phyloP scores from a whole-genome alignment of 306 rosid species.

The Cucurbita argyrosperma region DNA sequence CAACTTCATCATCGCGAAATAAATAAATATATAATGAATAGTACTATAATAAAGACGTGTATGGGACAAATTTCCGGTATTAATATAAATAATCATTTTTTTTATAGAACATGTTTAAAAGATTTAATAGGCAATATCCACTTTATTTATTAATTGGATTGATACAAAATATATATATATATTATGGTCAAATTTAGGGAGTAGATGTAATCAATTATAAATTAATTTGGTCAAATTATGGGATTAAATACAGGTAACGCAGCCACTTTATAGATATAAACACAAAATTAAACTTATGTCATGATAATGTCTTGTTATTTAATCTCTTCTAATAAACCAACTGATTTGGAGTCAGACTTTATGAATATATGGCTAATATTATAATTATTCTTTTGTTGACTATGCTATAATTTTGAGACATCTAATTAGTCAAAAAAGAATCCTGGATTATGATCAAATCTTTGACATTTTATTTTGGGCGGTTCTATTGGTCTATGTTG shows the following conservation, averaged over 20 bases:
- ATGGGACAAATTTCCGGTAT: background rate
- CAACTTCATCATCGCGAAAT: background rate
- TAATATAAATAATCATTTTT: background rate
- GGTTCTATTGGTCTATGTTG: background rate
- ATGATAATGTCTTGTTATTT: background rate
- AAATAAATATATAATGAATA: no score
- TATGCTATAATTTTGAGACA: background rate
- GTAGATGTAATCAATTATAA: background rate
- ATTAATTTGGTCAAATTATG: background rate
- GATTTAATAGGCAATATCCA: background rate
- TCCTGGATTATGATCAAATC: background rate
- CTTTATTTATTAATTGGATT: background rate
- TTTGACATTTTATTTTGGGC: background rate
- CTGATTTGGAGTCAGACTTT: background rate
- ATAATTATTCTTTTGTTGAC: background rate
- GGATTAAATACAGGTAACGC: background rate
- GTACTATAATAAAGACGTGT: background rate
- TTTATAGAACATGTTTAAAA: background rate
- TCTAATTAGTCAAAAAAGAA: background rate
- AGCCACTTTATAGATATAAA: slow-evolving; percentile 3
- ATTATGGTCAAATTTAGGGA: background rate
- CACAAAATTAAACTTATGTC: background rate
- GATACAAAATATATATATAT: background rate
- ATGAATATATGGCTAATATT: background rate
- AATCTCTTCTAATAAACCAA: background rate